A percentile compares a stretch with the other conserved stretches of the same genome.
phyloP scores from a whole-genome alignment of 1,284 basidiomycete species.

The Entoloma clypeatum region DNA sequence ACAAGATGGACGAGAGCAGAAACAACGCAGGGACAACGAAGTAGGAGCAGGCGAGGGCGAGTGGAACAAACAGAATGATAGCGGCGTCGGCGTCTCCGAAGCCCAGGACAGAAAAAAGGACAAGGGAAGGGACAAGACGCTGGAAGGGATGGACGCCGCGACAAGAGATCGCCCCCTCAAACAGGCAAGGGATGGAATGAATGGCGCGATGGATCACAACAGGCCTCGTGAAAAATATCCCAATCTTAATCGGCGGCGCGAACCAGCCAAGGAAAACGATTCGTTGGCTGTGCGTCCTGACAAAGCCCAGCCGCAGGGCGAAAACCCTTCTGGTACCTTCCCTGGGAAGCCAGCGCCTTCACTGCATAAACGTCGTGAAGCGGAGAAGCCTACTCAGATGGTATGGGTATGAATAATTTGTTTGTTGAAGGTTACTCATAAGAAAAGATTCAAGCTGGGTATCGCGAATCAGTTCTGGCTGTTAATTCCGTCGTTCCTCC shows the following conservation, averaged over 20 bases:
- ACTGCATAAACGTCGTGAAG: slow-evolving; percentile 15
- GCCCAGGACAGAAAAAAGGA: too few relatives aligned
- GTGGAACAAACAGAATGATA: too few relatives aligned
- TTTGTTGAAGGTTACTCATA: neutral
- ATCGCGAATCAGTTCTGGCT: slow-evolving; percentile 1
- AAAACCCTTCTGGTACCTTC: slow-evolving; percentile 27
- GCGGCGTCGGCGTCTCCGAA: too few relatives aligned
- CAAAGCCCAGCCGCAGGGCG: slow-evolving; percentile 16
- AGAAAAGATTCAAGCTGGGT: slow-evolving; percentile 3
- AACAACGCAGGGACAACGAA: too few relatives aligned
- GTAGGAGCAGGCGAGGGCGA: too few relatives aligned
- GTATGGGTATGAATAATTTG: slow-evolving; percentile 4
- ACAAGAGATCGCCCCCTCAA: too few relatives aligned
- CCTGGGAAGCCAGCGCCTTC: slow-evolving; percentile 14
- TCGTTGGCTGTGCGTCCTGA: slow-evolving; percentile 3
- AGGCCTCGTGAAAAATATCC: slow-evolving; percentile 16
- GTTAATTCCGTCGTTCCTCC: slow-evolving; percentile 4
- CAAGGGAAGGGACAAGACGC: too few relatives aligned
- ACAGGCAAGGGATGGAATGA: neutral
- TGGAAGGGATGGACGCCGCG: too few relatives aligned
- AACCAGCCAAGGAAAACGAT: slow-evolving; percentile 13
- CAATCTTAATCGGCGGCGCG: slow-evolving; percentile 19
- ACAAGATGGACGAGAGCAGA: slow-evolving; percentile 8
- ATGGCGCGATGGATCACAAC: slow-evolving; percentile 12
- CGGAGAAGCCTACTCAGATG: slow-evolving; percentile 10